Base-by-base conservation (phyloP, 192 early-diverging fungal genomes). In the Backusella mclennaniae region DNA sequence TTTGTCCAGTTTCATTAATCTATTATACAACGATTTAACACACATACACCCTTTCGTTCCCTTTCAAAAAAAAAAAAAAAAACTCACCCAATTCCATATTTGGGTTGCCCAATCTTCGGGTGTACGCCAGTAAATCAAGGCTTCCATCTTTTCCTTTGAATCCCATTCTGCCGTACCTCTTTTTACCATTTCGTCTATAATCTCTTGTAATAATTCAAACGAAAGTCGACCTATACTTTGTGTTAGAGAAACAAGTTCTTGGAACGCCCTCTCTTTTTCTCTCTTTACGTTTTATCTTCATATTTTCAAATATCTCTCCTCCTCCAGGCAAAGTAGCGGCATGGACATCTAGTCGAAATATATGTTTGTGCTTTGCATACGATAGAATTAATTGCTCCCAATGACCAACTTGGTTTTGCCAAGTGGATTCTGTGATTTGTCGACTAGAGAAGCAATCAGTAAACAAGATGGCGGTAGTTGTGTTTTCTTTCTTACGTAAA, bases 81-180 rank as follows among this genome's bases (percentile, higher is more conserved):
- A 6, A 78, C 78, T 77, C 75, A 94, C 96, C 95, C 95, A 98
- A 66, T 90, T 85, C 71, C 92, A 90, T 14, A 98, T 88, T 76
- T 93, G 77, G 14, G 81, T 71, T 1, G 95, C 96, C 97, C 97
- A 98, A 69, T 95, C 94, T 66, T 96, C 95, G 8, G 94, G 94
- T 80, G 91, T 94, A 73, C 91, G 88, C 96, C 96, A 97, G 73
- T 91, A 92, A 6, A 98, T 85, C 35, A 94, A 81, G 21, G 92
- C 94, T 4, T 84, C 73, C 15, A 75, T 71, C 67, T 89, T 91
- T 33, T 80, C 77, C 26, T 63, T 29, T 2, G 79, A 74, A n/a
- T 78, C 87, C 89, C 89, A 90, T 42, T 90, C 86, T 23, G 89
- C 89, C 2, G 83, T 80, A 12, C 93, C 93, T 84, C 89, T 87